phyloP scores from a whole-genome alignment of 179 eudicot genomes.

The Amaranthus tricolor region DNA sequence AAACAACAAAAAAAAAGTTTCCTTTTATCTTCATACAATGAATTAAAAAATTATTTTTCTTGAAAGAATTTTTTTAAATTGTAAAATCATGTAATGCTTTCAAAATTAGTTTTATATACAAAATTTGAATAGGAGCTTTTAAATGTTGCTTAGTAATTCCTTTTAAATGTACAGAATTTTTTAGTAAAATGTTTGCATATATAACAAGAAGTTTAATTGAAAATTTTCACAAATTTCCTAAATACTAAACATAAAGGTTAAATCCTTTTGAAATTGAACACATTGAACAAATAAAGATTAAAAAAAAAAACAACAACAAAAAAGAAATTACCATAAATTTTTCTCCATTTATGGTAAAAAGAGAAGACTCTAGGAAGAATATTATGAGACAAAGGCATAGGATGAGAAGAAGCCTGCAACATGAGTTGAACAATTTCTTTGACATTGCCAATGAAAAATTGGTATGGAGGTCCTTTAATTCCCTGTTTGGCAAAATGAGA shows the following conservation, averaged over 20 bases:
- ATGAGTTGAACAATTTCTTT: constrained; percentile 72
- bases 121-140: no score
- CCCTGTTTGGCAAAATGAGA: constrained; percentile 74
- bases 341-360: constrained; percentile 80
- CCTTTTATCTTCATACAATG: constrained; percentile 4
- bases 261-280: background rate
- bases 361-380: constrained; percentile 84
- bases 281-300: constrained; percentile 1
- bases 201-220: background rate
- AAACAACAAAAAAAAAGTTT: background rate
- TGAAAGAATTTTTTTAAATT: background rate
- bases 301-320: no score
- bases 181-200: background rate
- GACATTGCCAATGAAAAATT: constrained; percentile 69
- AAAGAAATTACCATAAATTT: constrained; percentile 59
- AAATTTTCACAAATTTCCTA: no score
- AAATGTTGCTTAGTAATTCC: no score
- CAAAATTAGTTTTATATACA: background rate
- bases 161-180: background rate
- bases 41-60: background rate
- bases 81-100: background rate
- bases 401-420: constrained; percentile 67
- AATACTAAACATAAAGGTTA: background rate
- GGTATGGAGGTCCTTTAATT: constrained; percentile 75
- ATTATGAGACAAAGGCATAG: constrained; percentile 69